Evolutionary conservation across 345 rosid species (phyloP).

Genomic region (Aquilaria malaccensis): DNA sequence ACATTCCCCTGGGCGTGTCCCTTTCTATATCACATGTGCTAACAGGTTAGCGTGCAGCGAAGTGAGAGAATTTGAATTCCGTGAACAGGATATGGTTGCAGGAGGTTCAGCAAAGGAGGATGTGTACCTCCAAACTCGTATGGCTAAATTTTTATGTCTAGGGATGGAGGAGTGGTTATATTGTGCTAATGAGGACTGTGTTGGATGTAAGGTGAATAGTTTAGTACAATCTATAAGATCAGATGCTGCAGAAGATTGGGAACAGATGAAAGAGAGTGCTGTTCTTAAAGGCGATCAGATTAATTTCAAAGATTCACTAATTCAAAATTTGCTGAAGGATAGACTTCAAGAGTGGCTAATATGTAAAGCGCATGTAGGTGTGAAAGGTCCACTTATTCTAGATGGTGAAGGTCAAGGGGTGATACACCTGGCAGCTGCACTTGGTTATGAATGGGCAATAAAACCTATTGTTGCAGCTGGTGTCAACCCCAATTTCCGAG

Average conservation of each 20-base stretch:
- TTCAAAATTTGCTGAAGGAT: conserved; percentile 37
- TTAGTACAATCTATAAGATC: conserved; percentile 19
- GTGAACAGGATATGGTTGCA: conserved; percentile 24
- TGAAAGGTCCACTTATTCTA: conserved; percentile 38
- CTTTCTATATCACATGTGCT: conserved; percentile 56
- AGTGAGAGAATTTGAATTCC: conserved; percentile 66
- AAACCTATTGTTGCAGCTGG: conserved; percentile 43
- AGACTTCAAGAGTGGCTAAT: conserved; percentile 49
- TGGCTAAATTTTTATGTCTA: conserved; percentile 33
- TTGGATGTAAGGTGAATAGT: conserved; percentile 31
- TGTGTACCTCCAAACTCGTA: conserved; percentile 31
- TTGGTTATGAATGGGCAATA: conserved; percentile 61
- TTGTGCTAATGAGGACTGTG: conserved; percentile 32
- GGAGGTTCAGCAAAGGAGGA: conserved; percentile 22
- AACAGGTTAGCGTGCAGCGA: conserved; percentile 73
- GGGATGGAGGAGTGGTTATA: conserved; percentile 21
- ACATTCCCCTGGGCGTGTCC: conserved; percentile 50
- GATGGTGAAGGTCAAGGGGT: conserved; percentile 58
- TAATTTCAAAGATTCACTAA: conserved; percentile 27
- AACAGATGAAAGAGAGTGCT: conserved; percentile 3
- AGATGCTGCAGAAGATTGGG: conserved; percentile 12
- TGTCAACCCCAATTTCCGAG: conserved; percentile 50
- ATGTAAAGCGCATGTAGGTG: conserved; percentile 39
- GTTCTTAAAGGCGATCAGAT: conserved; percentile 7
- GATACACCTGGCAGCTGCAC: conserved; percentile 54